phyloP scores from a whole-genome alignment of 2,329 filamentous ascomycete genomes.

The Phialocephala subalpina region DNA sequence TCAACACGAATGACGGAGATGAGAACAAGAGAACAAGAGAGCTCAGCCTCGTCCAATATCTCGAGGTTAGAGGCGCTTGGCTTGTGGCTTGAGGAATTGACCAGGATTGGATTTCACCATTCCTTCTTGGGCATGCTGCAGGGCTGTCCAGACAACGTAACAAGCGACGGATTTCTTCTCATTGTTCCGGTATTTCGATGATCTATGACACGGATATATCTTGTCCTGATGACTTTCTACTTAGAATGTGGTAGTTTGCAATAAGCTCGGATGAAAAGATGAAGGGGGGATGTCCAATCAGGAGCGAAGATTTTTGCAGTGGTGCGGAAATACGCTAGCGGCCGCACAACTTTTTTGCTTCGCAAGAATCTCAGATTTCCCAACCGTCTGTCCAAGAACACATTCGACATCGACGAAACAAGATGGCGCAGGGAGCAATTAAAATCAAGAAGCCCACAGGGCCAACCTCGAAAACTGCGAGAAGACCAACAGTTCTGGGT shows the following conservation, averaged over 20 bases:
- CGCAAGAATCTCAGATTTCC: neutral
- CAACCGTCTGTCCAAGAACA: neutral
- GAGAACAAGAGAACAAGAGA: neutral
- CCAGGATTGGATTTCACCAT: neutral
- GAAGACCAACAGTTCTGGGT: conserved; percentile 48
- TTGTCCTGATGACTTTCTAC: no score
- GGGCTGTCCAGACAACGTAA: neutral
- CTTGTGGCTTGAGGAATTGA: neutral
- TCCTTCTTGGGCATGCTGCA: neutral
- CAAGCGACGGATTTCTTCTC: neutral
- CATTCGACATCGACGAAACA: neutral
- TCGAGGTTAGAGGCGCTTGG: neutral
- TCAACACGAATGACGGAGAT: neutral
- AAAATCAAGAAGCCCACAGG: conserved; percentile 41
- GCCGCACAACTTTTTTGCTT: neutral
- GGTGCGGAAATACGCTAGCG: neutral
- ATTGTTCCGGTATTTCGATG: neutral
- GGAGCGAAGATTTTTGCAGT: neutral
- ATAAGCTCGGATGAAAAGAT: neutral
- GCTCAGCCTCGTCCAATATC: neutral
- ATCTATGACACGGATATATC: neutral
- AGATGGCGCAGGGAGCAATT: conserved; percentile 45
- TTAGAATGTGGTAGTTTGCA: neutral
- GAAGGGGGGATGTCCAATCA: neutral
- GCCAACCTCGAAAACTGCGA: conserved; percentile 36